Percentiles rank a stretch among this genome's conserved stretches.
phyloP scores from a whole-genome alignment of 2,329 filamentous ascomycete species.

The Dothideomycetes sp. region DNA sequence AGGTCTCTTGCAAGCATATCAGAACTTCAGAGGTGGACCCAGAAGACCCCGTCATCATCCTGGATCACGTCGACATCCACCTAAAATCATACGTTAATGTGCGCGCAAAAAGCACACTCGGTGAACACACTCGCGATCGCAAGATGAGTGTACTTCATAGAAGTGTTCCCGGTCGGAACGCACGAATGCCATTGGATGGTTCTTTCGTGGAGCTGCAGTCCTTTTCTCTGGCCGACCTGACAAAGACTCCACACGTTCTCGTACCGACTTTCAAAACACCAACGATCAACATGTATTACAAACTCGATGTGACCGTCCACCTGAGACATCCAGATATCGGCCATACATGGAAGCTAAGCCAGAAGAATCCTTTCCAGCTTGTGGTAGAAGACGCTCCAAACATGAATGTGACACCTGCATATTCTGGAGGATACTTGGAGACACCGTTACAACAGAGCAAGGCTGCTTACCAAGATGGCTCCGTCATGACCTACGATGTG shows the following conservation, averaged over 20 bases:
- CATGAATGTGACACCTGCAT: too few relatives aligned
- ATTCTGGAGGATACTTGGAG: too few relatives aligned
- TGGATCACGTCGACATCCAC: background rate
- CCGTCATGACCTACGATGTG: too few relatives aligned
- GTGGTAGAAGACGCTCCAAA: background rate
- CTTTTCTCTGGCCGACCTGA: background rate
- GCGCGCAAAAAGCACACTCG: background rate
- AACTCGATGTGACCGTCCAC: background rate
- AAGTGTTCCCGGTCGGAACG: background rate
- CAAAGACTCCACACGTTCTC: background rate
- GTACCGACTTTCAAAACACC: constrained; percentile 3
- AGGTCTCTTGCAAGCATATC: background rate
- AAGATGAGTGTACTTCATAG: background rate
- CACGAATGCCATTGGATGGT: background rate
- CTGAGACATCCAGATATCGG: background rate
- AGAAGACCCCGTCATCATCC: background rate
- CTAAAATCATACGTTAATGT: background rate
- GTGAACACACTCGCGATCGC: background rate
- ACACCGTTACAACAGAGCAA: too few relatives aligned
- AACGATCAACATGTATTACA: background rate
- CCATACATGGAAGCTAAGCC: constrained; percentile 1
- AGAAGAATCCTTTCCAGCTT: background rate
- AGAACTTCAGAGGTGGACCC: constrained; percentile 1
- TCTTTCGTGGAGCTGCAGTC: background rate
- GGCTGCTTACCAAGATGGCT: too few relatives aligned